Evolutionary conservation across 169 alveolate genomes (phyloP).

Genomic region (Cryptosporidium baileyi): DNA sequence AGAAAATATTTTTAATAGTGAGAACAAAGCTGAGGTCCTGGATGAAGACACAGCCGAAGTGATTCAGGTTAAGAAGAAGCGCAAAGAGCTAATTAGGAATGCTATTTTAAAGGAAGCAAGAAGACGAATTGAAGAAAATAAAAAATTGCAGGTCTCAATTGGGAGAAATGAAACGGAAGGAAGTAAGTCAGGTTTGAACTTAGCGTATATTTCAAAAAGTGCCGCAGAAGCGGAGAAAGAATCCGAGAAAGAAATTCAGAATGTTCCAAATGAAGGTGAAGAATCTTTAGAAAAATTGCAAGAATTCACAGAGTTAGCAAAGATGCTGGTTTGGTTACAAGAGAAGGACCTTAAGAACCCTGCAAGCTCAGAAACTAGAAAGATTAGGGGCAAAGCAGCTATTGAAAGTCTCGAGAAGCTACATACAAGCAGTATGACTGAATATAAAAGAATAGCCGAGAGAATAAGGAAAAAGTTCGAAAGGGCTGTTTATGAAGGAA

Average conservation of each 20-base stretch:
- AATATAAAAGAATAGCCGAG: not conserved
- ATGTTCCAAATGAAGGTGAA: not conserved
- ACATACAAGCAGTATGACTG: not conserved
- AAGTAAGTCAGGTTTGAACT: not conserved
- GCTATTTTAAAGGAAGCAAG: too few species aligned
- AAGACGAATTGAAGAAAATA: too few species aligned
- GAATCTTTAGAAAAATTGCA: not conserved
- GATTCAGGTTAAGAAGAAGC: constrained; percentile 6
- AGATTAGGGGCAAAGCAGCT: constrained; percentile 4
- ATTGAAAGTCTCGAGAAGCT: not conserved
- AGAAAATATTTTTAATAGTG: too few species aligned
- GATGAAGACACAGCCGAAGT: too few species aligned
- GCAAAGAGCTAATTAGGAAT: not conserved
- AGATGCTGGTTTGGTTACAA: constrained; percentile 51
- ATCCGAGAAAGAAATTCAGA: not conserved
- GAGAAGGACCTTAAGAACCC: not conserved
- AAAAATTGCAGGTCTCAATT: not conserved
- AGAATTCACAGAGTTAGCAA: constrained; percentile 1
- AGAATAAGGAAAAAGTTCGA: constrained; percentile 2
- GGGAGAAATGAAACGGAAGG: not conserved
- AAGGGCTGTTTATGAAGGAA: not conserved
- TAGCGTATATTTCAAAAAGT: too few species aligned
- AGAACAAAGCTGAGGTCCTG: too few species aligned
- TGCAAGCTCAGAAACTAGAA: constrained; percentile 2
- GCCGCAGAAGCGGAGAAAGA: not conserved